phyloP scores from a whole-genome alignment of 345 rosid genomes.

The Populus ilicifolia region DNA sequence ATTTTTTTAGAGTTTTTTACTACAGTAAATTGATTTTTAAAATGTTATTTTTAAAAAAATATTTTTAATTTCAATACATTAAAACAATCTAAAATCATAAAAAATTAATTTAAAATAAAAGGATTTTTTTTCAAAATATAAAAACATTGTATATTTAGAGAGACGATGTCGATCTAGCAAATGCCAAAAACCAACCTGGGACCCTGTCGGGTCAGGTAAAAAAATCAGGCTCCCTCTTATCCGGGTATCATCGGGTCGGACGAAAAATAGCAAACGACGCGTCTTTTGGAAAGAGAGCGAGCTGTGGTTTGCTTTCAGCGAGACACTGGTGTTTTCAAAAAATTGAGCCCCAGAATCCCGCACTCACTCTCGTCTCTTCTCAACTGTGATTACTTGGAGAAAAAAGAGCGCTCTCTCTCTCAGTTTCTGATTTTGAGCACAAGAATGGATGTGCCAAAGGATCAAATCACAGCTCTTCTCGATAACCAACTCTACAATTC shows the following conservation, averaged over 20 bases:
- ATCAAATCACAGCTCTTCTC: conserved; percentile 68
- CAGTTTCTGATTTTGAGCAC: background rate
- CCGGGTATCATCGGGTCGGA: background rate
- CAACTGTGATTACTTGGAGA: background rate
- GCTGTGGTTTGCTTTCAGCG: background rate
- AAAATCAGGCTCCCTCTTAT: too few relatives aligned
- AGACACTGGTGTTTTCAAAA: background rate
- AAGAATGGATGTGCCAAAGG: conserved; percentile 79
- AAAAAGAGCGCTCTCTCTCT: background rate
- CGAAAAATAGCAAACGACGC: background rate
- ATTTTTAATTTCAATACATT: too few relatives aligned
- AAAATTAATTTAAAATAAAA: too few relatives aligned
- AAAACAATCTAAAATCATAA: too few relatives aligned
- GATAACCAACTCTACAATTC: conserved; percentile 72
- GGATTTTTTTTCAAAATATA: too few relatives aligned
- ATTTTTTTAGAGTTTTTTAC: too few relatives aligned
- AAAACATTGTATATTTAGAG: too few relatives aligned
- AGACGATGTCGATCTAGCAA: too few relatives aligned
- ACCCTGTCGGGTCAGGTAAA: background rate
- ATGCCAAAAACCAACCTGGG: too few relatives aligned
- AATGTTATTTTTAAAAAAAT: too few relatives aligned
- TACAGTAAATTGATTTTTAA: too few relatives aligned
- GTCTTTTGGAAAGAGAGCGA: background rate
- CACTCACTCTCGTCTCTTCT: background rate
- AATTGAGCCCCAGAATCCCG: background rate